A percentile compares a stretch with the other conserved stretches of the same genome.
phyloP scores from a whole-genome alignment of 2,329 filamentous ascomycete species.

The Berkeleyomyces basicola region DNA sequence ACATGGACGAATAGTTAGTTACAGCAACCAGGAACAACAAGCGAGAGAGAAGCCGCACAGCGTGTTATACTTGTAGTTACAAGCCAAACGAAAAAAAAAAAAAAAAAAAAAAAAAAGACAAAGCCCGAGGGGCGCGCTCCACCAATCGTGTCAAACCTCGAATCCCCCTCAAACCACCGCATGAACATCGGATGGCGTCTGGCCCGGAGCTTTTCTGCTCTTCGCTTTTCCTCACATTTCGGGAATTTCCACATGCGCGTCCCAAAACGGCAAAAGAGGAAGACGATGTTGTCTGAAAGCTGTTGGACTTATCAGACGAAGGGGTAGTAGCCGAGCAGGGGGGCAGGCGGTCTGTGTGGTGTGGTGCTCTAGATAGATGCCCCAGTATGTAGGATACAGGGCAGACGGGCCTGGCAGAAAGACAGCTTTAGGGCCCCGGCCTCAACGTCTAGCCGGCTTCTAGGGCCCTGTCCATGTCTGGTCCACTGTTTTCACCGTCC shows the following conservation, averaged over 20 bases:
- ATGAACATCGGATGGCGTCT: slow-evolving; percentile 1
- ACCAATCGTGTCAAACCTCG: neutral
- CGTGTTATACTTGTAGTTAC: neutral
- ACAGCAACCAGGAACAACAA: neutral
- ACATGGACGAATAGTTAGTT: neutral
- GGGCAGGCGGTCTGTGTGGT: neutral
- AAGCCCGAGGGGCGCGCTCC: neutral
- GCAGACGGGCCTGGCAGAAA: neutral
- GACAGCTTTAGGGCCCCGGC: neutral
- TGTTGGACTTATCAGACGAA: neutral
- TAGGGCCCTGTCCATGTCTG: neutral
- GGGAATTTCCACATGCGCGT: neutral
- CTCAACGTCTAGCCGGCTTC: neutral
- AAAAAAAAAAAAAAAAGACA: neutral
- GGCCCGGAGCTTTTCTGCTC: neutral
- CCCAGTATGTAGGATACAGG: neutral
- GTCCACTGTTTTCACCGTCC: neutral
- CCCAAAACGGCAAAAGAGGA: neutral
- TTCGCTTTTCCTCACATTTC: neutral
- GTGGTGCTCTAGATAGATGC: neutral
- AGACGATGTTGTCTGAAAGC: neutral
- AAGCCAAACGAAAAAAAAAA: neutral
- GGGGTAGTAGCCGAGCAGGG: neutral
- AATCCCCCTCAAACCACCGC: neutral
- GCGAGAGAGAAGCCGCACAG: neutral